Base-by-base conservation (phyloP, 352 stramenopile species). In the Hyphochytrium catenoides region DNA sequence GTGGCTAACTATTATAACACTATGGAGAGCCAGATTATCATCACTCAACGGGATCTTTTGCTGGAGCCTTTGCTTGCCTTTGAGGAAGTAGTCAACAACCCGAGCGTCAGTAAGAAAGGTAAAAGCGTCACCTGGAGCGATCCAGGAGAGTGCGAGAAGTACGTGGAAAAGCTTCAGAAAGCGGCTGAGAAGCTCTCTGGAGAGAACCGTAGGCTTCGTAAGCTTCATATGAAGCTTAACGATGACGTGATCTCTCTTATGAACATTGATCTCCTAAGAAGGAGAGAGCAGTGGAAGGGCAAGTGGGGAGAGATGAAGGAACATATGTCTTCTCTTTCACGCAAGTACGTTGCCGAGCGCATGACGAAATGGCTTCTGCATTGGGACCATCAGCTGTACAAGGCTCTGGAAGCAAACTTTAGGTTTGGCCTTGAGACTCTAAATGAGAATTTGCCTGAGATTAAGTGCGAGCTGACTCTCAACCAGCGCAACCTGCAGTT, bases 1-100 rank as follows among this genome's bases (percentile, higher is more conserved):
- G 74, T 92, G 4, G 77, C 84, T 1, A 93, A 91, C 39, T 95
- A 94, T 46, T 95, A 93, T 67, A 95, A 95, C 59, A 88, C 70
- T 39, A 84, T 95, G 44, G 77, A 87, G 18, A 65, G 62, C 5
- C 64, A 91, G 38, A 94, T 95, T 47, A 91, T 95, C 18, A 60
- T 79, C 7, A 66, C 77, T 36, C 81, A 94, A 57, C 91, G 91
- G 40, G 68, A 77, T 2, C 90, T 95, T 74, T 59, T 95, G 12
- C 50, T 95, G 2, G 73, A 92, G 31, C 74, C 73, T 11, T 59
- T 95, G 0, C 40, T 92, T 8, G 62, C 70, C 1, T 95, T 95
- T 35, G 82, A 94, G 47, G 62, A 76, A 3, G 60, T 61, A 0
- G 68, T 83, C 1, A 57, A 79, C 25, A 53, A 61, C 0, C 60